phyloP scores from a whole-genome alignment of 495 filamentous ascomycete genomes.

The Podospora didyma region DNA sequence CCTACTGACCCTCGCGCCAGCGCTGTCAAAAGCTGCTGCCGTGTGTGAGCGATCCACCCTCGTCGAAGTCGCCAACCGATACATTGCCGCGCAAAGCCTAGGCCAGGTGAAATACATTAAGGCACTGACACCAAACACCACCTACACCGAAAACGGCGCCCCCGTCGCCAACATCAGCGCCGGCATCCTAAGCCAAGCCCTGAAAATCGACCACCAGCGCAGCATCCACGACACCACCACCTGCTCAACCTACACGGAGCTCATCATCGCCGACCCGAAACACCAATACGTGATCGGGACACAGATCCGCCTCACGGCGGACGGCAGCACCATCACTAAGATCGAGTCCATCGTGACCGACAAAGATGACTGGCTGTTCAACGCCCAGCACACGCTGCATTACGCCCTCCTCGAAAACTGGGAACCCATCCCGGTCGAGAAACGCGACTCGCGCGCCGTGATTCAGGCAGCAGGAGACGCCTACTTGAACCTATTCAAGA shows the following conservation, averaged over 20 bases:
- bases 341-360: constrained; percentile 40
- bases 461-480: constrained; percentile 45
- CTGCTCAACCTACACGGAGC: constrained; percentile 45
- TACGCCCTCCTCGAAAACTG: constrained; percentile 38
- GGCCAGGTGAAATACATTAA: constrained; percentile 21
- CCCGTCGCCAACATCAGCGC: constrained; percentile 27
- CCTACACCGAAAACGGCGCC: constrained; percentile 41
- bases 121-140: constrained; percentile 4
- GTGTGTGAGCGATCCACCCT: constrained; percentile 9
- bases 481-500: constrained; percentile 41
- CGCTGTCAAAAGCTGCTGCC: background rate
- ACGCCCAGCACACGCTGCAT: constrained; percentile 42
- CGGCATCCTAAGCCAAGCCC: constrained; percentile 36
- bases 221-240: constrained; percentile 37
- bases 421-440: constrained; percentile 35
- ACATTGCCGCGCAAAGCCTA: constrained; percentile 38
- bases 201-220: constrained; percentile 41
- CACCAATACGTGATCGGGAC: constrained; percentile 46
- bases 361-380: constrained; percentile 42
- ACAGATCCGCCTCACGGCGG: constrained; percentile 30
- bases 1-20: background rate
- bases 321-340: constrained; percentile 22
- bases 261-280: constrained; percentile 35
- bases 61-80: constrained; percentile 12
- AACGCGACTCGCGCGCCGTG: constrained; percentile 34